Base-by-base conservation (phyloP, 164 flowering plant species). In the Saururus chinensis region DNA sequence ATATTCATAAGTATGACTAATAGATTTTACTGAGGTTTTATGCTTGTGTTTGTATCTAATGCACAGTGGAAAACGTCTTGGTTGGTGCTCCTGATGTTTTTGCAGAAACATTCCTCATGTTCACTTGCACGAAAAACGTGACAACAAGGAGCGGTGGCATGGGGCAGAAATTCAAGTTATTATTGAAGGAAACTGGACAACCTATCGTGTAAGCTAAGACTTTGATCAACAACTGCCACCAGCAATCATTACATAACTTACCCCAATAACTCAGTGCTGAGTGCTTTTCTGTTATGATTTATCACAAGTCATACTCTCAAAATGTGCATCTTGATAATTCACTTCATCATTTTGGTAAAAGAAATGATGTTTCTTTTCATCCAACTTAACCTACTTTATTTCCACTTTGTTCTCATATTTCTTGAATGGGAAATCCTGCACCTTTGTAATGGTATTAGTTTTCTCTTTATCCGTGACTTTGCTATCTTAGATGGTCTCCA, bases 181-280 rank as follows among this genome's bases (percentile, higher is more conserved):
- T 40, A 93, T 93, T 71, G 99, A 90, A 68, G 99, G 99, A 53
- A 93, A 93, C 74, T 93, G 97, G 99, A 85, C 97, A 41, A 93
- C 97, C 21, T 87, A 93, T 64, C 89, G 96, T 61, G 99, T 93
- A 85, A 70, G 84, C 73, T 13, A 45, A 0, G 49, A 3, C 11
- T 45, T 45, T 45, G 49, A 13, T 12, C 49, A 45, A 9, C 11
- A 12, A 3, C 17, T 45, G 49, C 17, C 49, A 12, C 17, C 17
- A 12, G 2, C 14, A 17, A 45, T 12, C 17, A 3, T 45, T 45
- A 45, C 17, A 45, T 45, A 12, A 2, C 49, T 45, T 45, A 45
- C 2, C 37, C 37, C 14, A 45, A 13, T 45, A 17, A 45, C 49
- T 45, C 49, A 45, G 49, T 3, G 17, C 17, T 45, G 49, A 17